Percentiles rank a stretch among this genome's conserved stretches.
These are phyloP conservation scores for Arabidopsis thaliana DNA, from an alignment of 345 rosid species.

Conservation along the genomic window DNA sequence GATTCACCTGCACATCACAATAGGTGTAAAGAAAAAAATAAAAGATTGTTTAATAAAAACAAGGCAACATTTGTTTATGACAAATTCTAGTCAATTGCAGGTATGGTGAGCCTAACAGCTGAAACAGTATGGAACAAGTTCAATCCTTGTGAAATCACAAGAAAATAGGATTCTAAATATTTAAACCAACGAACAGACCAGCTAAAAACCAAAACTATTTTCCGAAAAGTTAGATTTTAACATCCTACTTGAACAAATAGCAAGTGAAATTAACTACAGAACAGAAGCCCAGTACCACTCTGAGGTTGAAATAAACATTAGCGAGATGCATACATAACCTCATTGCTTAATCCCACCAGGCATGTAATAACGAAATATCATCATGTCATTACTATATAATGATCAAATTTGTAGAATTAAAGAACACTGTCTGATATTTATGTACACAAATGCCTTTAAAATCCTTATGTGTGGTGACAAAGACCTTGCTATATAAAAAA, in stretches of 20 bases:
- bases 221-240: neutral
- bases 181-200: neutral
- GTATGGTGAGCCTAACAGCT: neutral
- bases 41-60: neutral
- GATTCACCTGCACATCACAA: conserved; percentile 63
- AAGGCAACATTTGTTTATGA: neutral
- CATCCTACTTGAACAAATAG: neutral
- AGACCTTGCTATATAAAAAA: conserved; percentile 1
- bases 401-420: neutral
- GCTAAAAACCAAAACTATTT: conserved; percentile 1
- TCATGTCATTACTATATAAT: neutral
- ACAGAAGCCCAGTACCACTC: neutral
- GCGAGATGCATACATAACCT: neutral
- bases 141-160: neutral
- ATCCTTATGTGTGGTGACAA: neutral
- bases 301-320: conserved; percentile 3
- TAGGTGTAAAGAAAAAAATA: neutral
- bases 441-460: neutral
- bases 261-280: neutral
- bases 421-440: neutral
- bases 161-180: neutral
- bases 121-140: neutral
- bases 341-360: neutral
- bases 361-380: neutral
- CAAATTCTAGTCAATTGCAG: neutral